These are phyloP conservation scores for Phialophora tarda DNA, from an alignment of 2,329 filamentous ascomycete genomes.

Conservation along the genomic window DNA sequence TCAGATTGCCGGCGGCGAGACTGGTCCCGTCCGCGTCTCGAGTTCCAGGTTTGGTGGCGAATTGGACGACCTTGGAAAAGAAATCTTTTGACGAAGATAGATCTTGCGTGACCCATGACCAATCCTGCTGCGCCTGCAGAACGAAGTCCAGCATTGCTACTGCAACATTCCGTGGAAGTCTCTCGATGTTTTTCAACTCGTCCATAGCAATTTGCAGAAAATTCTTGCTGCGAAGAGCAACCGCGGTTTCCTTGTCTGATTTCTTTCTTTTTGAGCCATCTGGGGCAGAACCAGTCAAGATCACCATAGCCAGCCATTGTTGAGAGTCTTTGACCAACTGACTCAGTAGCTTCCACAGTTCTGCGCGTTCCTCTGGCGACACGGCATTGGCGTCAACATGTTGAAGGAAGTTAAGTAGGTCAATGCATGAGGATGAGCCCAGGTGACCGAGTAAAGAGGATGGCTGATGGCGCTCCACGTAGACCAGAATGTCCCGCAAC, in stretches of 20 bases:
- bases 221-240: slow-evolving; percentile 60
- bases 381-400: slow-evolving; percentile 68
- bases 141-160: slow-evolving; percentile 85
- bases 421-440: slow-evolving; percentile 78
- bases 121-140: slow-evolving; percentile 86
- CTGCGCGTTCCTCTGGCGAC: slow-evolving; percentile 46
- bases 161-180: slow-evolving; percentile 68
- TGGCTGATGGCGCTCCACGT: slow-evolving; percentile 26
- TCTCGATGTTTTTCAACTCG: slow-evolving; percentile 68
- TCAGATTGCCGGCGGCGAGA: slow-evolving; percentile 66
- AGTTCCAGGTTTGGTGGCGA: slow-evolving; percentile 66
- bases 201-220: slow-evolving; percentile 77
- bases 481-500: slow-evolving; percentile 23
- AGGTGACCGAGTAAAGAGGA: slow-evolving; percentile 76
- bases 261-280: slow-evolving; percentile 68
- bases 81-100: slow-evolving; percentile 76
- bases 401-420: slow-evolving; percentile 79
- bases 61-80: slow-evolving; percentile 72
- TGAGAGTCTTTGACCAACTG: slow-evolving; percentile 86
- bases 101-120: slow-evolving; percentile 90
- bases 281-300: slow-evolving; percentile 86
- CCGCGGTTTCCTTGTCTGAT: slow-evolving; percentile 50
- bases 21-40: slow-evolving; percentile 54
- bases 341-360: slow-evolving; percentile 84
- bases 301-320: slow-evolving; percentile 93